Base-by-base conservation (phyloP, 768 basidiomycete genomes). In the Calocera viscosa region DNA sequence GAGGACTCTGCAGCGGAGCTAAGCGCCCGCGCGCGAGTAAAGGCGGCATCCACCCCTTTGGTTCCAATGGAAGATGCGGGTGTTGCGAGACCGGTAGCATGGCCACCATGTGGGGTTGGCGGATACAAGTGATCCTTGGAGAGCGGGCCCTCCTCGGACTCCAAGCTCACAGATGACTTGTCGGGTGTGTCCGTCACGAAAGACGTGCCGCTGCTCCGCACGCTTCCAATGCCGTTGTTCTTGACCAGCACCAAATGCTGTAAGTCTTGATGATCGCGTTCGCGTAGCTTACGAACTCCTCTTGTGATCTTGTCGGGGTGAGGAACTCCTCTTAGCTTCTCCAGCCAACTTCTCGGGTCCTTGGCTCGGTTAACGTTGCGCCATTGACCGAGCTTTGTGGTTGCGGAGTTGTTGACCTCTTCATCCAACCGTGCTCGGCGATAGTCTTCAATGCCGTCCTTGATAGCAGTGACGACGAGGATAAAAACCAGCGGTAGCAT, bases 361-460 rank as follows among this genome's bases (percentile, higher is more conserved):
- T 75, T 79, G 0, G 88, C 89, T 67, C 88, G 87, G 72, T 98
- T 99, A 26, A 93, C 85, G 75, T 99, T 98, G 66, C 81, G 82
- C 91, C 92, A 96, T 47, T 89, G 84, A 5, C 86, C 86, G 12
- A 99, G 83, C 70, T 91, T 91, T 1, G 94, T 97, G 14, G 89
- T 87, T 1, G 94, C 91, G 0, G 90, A 93, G 65, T 86, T 96
- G 78, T 99, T 99, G 70, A 97, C 94, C 72, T 93, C 86, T 68
- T 96, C 89, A 74, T 99, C 95, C 41, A 94, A 81, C 10, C 77
- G 72, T 11, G 88, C 89, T 64, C 95, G 86, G n/a, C 94, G 86
- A 74, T 91, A 94, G 77, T 99, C 95, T 77, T 98, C 95, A 35
- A 97, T 80, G 7, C 88, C 95, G 74, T 99, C 95, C 77, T 97